phyloP scores from a whole-genome alignment of 2,329 filamentous ascomycete species.

The Raffaelea ambrosiae region DNA sequence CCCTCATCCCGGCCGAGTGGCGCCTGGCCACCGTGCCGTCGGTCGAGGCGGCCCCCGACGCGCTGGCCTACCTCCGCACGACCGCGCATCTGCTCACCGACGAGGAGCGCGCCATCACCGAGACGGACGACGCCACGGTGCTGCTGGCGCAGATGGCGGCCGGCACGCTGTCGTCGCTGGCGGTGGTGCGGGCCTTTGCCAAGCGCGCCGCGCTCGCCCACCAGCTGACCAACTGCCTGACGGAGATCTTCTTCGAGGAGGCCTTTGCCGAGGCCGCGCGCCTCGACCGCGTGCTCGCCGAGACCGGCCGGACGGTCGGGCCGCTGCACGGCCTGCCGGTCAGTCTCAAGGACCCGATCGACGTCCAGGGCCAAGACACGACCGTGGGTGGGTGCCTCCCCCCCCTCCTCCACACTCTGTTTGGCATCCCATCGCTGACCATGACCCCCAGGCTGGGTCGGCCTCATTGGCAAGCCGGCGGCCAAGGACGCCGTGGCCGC shows the following conservation, averaged over 20 bases:
- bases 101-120: conserved; percentile 28
- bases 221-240: conserved; percentile 37
- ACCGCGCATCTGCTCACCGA: conserved; percentile 32
- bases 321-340: conserved; percentile 57
- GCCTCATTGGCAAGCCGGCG: conserved; percentile 43
- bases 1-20: too few relatives aligned
- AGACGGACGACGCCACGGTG: conserved; percentile 19
- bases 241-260: conserved; percentile 43
- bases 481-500: conserved; percentile 23
- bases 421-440: conserved; percentile 42
- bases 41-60: too few relatives aligned
- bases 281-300: conserved; percentile 39
- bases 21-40: too few relatives aligned
- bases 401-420: conserved; percentile 19
- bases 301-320: conserved; percentile 39
- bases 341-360: conserved; percentile 63
- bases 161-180: conserved; percentile 25
- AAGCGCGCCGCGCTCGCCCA: conserved; percentile 26
- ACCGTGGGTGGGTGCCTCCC: conserved; percentile 33
- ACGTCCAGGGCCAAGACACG: conserved; percentile 48
- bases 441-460: too few relatives aligned
- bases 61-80: too few relatives aligned
- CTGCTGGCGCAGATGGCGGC: conserved; percentile 24
- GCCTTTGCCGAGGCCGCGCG: conserved; percentile 37
- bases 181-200: conserved; percentile 26